These are phyloP conservation scores for Globisporangium takayamanum DNA, from an alignment of 352 stramenopile species.

Conservation along the genomic window DNA sequence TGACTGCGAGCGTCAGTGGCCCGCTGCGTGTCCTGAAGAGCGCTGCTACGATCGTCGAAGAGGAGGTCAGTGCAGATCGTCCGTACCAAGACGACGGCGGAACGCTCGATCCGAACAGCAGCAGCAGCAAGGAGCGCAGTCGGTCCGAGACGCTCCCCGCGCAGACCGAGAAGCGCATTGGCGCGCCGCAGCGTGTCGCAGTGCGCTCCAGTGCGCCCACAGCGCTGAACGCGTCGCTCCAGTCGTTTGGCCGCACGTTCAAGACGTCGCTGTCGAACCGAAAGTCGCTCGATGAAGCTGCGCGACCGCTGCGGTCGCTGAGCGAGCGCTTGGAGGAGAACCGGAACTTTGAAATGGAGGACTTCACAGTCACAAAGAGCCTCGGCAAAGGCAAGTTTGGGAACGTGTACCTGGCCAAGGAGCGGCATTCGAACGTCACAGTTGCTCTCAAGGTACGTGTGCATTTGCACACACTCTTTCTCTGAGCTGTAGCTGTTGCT, in stretches of 20 bases:
- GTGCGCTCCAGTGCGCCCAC: constrained; percentile 19
- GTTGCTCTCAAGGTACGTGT: constrained; percentile 72
- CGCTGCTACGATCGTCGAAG: constrained; percentile 15
- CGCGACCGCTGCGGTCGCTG: constrained; percentile 27
- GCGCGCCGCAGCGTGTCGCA: constrained; percentile 30
- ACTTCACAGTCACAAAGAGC: constrained; percentile 75
- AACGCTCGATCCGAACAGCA: background rate
- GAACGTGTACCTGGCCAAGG: constrained; percentile 78
- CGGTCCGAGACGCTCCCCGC: constrained; percentile 4
- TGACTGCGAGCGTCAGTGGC: constrained; percentile 10
- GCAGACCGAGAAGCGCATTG: constrained; percentile 8
- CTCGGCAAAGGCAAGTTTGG: constrained; percentile 84
- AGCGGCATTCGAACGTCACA: constrained; percentile 53
- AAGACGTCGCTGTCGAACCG: constrained; percentile 19
- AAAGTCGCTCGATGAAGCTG: constrained; percentile 38
- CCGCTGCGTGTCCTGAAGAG: constrained; percentile 23
- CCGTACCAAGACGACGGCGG: background rate
- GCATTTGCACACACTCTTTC: background rate
- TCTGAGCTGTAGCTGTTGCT: background rate
- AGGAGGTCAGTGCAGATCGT: constrained; percentile 11
- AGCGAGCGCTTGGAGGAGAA: constrained; percentile 42
- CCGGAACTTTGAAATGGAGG: constrained; percentile 65
- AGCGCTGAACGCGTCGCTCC: constrained; percentile 13
- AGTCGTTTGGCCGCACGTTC: constrained; percentile 12
- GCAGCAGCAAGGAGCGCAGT: background rate